A percentile compares a stretch with the other conserved stretches of the same genome.
Evolutionary conservation across 2,329 filamentous ascomycete species (phyloP).

Genomic region (Fusarium buharicum): DNA sequence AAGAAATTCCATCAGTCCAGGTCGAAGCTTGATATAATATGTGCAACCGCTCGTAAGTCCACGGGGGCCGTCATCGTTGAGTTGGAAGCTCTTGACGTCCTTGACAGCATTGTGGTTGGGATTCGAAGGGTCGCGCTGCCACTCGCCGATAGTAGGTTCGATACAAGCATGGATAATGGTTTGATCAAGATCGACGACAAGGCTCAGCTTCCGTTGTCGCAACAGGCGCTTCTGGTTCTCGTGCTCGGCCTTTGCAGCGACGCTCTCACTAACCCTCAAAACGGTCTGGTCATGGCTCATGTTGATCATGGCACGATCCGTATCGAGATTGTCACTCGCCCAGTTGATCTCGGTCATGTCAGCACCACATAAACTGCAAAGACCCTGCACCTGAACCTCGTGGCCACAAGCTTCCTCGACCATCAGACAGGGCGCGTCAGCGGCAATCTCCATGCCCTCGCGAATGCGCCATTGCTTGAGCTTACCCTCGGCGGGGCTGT

Average conservation of each 20-base stretch:
- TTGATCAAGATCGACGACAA: slow-evolving; percentile 97
- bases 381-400: slow-evolving; percentile 87
- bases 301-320: slow-evolving; percentile 88
- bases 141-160: slow-evolving; percentile 94
- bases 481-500: slow-evolving; percentile 83
- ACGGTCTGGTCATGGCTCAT: slow-evolving; percentile 93
- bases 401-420: slow-evolving; percentile 93
- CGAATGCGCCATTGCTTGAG: slow-evolving; percentile 80
- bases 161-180: slow-evolving; percentile 99
- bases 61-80: slow-evolving; percentile 83
- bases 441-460: slow-evolving; percentile 71
- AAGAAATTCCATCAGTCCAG: slow-evolving; percentile 84
- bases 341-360: slow-evolving; percentile 94
- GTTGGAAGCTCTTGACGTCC: slow-evolving; percentile 87
- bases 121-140: slow-evolving; percentile 88
- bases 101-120: slow-evolving; percentile 93
- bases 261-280: slow-evolving; percentile 83
- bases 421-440: slow-evolving; percentile 71
- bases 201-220: slow-evolving; percentile 81
- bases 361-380: slow-evolving; percentile 92
- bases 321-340: slow-evolving; percentile 81
- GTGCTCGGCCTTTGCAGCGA: slow-evolving; percentile 84
- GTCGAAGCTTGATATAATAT: slow-evolving; percentile 98
- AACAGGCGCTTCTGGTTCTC: slow-evolving; percentile 87
- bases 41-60: slow-evolving; percentile 78